A percentile compares a stretch with the other conserved stretches of the same genome.
Conservation (phyloP, 371 early-diverging fungal genomes). For the Syncephalastrum monosporum region DNA sequence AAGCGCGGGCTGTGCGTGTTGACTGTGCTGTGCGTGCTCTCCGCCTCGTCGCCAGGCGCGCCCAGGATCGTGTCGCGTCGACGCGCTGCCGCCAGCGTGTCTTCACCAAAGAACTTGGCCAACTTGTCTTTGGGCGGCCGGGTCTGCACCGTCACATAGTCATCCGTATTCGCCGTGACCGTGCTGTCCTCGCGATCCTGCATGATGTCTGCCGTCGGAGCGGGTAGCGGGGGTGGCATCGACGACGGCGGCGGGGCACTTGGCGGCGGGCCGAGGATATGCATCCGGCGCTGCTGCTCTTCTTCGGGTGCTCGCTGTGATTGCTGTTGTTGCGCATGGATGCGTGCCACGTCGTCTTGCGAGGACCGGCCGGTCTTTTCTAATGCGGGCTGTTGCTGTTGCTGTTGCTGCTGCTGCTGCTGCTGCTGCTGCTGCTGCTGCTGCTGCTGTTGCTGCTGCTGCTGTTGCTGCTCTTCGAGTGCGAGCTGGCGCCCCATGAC, state of each 20-base stretch:
- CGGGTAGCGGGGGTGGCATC: background rate
- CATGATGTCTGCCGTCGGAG: background rate
- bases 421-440: background rate
- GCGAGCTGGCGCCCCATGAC: conserved; percentile 15
- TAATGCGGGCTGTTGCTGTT: background rate
- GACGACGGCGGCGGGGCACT: background rate
- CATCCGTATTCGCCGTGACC: background rate
- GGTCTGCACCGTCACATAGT: conserved; percentile 1
- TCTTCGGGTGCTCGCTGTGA: too few species aligned
- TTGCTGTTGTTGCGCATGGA: background rate
- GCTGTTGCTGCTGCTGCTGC: too few species aligned
- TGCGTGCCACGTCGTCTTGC: conserved; percentile 4
- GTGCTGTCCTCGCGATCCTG: conserved; percentile 7
- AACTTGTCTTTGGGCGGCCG: conserved; percentile 46
- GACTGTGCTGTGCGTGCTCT: too few species aligned
- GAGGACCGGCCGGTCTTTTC: conserved; percentile 15
- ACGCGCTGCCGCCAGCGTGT: conserved; percentile 37
- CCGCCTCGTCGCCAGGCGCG: conserved; percentile 7
- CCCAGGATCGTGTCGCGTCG: conserved; percentile 31
- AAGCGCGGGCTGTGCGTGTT: too few species aligned
- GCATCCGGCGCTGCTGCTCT: conserved; percentile 5
- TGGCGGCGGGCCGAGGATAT: background rate
- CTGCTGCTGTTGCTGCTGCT: background rate
- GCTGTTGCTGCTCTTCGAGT: conserved; percentile 4
- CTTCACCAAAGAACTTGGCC: conserved; percentile 70